These are phyloP conservation scores for Lactarius quietus DNA, from an alignment of 768 basidiomycete genomes.

Conservation along the genomic window DNA sequence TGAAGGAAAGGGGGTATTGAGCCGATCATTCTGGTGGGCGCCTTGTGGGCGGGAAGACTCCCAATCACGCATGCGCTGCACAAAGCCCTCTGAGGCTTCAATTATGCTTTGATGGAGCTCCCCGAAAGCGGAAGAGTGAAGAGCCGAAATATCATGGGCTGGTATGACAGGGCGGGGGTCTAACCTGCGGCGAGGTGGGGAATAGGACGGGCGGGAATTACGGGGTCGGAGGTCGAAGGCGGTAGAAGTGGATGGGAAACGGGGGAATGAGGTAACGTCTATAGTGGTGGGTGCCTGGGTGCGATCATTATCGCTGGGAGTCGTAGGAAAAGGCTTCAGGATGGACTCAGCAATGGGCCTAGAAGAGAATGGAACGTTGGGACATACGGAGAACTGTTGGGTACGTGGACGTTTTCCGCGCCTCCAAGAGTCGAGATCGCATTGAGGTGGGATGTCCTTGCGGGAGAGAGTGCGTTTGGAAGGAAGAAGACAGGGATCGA, in stretches of 20 bases:
- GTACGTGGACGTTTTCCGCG: slow-evolving; percentile 53
- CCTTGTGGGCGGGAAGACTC: slow-evolving; percentile 47
- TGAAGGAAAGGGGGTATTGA: slow-evolving; percentile 31
- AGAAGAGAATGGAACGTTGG: background rate
- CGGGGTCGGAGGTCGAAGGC: slow-evolving; percentile 33
- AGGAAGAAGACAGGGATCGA: slow-evolving; percentile 43
- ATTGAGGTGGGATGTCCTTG: slow-evolving; percentile 41
- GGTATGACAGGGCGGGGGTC: slow-evolving; percentile 7
- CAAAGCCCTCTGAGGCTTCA: slow-evolving; percentile 63
- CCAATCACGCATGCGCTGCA: slow-evolving; percentile 71
- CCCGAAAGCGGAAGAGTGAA: slow-evolving; percentile 62
- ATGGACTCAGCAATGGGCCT: slow-evolving; percentile 4
- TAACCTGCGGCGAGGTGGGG: slow-evolving; percentile 7
- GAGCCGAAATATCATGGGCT: slow-evolving; percentile 37
- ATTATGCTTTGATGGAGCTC: slow-evolving; percentile 60
- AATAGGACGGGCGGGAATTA: slow-evolving; percentile 11
- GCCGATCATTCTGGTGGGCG: slow-evolving; percentile 38
- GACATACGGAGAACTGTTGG: slow-evolving; percentile 43
- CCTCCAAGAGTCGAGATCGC: slow-evolving; percentile 52
- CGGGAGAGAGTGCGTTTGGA: slow-evolving; percentile 46
- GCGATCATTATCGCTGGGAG: background rate
- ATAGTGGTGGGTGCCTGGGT: slow-evolving; percentile 4
- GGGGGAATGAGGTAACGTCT: slow-evolving; percentile 11
- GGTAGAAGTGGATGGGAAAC: slow-evolving; percentile 32
- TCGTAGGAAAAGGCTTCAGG: slow-evolving; percentile 6